A percentile compares a stretch with the other conserved stretches of the same genome.
Evolutionary conservation across 768 basidiomycete species (phyloP).

Genomic region (Panellus pusillus): DNA sequence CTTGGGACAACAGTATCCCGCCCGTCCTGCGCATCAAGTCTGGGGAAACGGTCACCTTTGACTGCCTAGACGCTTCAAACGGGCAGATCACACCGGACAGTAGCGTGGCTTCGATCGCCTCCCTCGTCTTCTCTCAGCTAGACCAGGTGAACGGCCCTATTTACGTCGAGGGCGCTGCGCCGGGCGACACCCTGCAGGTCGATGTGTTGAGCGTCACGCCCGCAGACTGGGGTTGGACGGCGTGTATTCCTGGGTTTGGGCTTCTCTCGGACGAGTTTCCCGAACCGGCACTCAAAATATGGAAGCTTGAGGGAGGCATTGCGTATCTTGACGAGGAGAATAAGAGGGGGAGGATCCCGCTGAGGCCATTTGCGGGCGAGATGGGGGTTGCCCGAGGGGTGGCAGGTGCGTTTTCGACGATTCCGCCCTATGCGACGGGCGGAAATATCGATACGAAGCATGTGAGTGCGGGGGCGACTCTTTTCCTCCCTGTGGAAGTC

Average conservation of each 20-base stretch:
- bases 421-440: constrained; percentile 61
- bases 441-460: constrained; percentile 65
- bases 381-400: constrained; percentile 60
- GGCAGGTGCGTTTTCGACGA: constrained; percentile 55
- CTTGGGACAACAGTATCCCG: constrained; percentile 63
- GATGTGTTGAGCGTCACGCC: constrained; percentile 54
- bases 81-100: constrained; percentile 54
- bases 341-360: constrained; percentile 46
- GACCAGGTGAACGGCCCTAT: constrained; percentile 65
- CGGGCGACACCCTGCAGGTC: constrained; percentile 61
- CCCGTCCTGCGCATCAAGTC: constrained; percentile 51
- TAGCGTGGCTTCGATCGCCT: constrained; percentile 33
- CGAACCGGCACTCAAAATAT: constrained; percentile 53
- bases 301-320: constrained; percentile 44
- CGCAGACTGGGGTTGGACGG: constrained; percentile 68
- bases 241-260: constrained; percentile 58
- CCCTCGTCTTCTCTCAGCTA: constrained; percentile 47
- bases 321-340: constrained; percentile 52
- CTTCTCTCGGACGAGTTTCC: constrained; percentile 56
- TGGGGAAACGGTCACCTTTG: constrained; percentile 55
- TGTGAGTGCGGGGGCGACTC: constrained; percentile 51
- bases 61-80: constrained; percentile 65
- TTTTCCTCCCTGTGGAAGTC: constrained; percentile 59
- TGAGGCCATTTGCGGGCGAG: constrained; percentile 62
- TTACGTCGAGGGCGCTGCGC: constrained; percentile 48